Evolutionary conservation across 192 early-diverging fungal genomes (phyloP).

Genomic region (Phlyctochytrium arcticum): DNA sequence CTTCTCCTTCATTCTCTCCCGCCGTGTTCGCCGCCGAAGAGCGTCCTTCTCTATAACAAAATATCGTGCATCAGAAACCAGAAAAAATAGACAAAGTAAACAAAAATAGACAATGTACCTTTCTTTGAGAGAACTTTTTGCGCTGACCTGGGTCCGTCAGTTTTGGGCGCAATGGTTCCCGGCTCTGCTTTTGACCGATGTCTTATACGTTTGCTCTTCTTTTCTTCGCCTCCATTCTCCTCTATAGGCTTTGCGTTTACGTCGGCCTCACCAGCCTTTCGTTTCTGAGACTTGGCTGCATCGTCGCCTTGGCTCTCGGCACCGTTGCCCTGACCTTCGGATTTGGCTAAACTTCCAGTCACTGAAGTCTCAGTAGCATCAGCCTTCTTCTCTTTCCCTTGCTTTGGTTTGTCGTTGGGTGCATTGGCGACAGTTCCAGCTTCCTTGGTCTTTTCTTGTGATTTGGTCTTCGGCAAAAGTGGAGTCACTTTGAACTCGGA

Average conservation of each 20-base stretch:
- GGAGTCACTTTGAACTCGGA: conserved; percentile 44
- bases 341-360: background rate
- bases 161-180: conserved; percentile 2
- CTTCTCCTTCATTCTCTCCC: conserved; percentile 35
- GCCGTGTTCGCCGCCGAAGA: conserved; percentile 29
- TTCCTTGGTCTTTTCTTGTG: background rate
- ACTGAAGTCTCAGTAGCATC: background rate
- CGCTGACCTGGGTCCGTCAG: conserved; percentile 18
- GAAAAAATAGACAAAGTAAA: too few species aligned
- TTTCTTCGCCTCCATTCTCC: background rate
- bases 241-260: background rate
- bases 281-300: too few species aligned
- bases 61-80: too few species aligned
- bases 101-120: conserved; percentile 14
- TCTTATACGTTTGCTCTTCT: background rate
- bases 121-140: conserved; percentile 32
- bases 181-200: background rate
- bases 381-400: background rate
- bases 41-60: conserved; percentile 29
- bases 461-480: conserved; percentile 35
- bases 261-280: background rate
- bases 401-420: background rate
- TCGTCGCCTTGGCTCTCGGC: background rate
- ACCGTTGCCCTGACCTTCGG: background rate
- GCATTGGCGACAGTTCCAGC: background rate